Conservation (phyloP, 768 basidiomycete genomes). For the Exsudoporus frostii region DNA sequence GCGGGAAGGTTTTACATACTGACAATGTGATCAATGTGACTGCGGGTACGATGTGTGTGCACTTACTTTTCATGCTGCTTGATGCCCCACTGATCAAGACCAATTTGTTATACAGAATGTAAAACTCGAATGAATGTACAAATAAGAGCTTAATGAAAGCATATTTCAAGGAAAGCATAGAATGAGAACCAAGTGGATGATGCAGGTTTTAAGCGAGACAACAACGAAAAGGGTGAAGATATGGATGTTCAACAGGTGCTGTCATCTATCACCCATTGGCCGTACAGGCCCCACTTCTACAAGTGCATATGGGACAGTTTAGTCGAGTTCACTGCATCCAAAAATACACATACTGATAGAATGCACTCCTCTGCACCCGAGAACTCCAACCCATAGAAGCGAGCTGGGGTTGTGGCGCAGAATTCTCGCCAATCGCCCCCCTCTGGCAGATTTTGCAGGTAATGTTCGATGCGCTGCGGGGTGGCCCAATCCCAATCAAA, state of each 20-base stretch:
- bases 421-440: conserved; percentile 32
- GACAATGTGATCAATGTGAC: neutral
- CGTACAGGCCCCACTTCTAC: conserved; percentile 22
- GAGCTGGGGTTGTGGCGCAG: conserved; percentile 33
- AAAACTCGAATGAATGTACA: neutral
- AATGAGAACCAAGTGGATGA: neutral
- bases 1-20: conserved; percentile 46
- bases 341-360: conserved; percentile 2
- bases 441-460: conserved; percentile 25
- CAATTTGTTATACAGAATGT: neutral
- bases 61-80: neutral
- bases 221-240: neutral
- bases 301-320: neutral
- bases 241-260: conserved; percentile 11
- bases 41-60: neutral
- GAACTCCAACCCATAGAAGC: conserved; percentile 26
- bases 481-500: neutral
- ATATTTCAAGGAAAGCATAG: neutral
- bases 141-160: neutral
- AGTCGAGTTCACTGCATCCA: neutral
- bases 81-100: neutral
- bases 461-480: conserved; percentile 28
- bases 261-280: conserved; percentile 28
- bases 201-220: neutral
- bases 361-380: conserved; percentile 7